Conservation (phyloP, 106 monocot species). For the Posidonia australis region DNA sequence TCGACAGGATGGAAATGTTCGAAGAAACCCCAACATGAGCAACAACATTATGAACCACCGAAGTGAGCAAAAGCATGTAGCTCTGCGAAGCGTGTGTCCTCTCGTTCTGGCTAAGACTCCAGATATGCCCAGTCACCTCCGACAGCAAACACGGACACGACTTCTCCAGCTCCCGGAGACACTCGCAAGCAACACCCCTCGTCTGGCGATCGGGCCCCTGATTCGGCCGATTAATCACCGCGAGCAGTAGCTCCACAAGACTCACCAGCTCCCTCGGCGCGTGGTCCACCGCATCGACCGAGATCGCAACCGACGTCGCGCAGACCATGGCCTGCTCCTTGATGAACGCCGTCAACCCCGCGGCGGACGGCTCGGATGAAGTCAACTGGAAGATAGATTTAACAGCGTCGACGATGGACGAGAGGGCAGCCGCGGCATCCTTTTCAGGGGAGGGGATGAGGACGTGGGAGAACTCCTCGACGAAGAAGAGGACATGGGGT, state of each 20-base stretch:
- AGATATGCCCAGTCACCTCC: constrained; percentile 54
- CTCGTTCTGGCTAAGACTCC: constrained; percentile 62
- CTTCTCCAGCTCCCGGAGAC: constrained; percentile 70
- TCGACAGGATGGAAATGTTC: constrained; percentile 26
- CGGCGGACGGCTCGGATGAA: constrained; percentile 8
- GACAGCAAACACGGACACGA: constrained; percentile 56
- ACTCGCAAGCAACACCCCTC: constrained; percentile 64
- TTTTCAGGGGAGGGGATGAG: constrained; percentile 12
- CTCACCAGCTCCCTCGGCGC: constrained; percentile 16
- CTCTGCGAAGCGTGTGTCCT: constrained; percentile 71
- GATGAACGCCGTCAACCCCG: constrained; percentile 10
- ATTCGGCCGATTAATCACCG: constrained; percentile 67
- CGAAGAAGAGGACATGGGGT: constrained; percentile 25
- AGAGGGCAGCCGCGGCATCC: constrained; percentile 9
- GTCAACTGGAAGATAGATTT: constrained; percentile 3
- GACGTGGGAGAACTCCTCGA: constrained; percentile 26
- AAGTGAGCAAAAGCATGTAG: constrained; percentile 67
- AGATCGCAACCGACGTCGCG: constrained; percentile 33
- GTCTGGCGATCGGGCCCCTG: constrained; percentile 54
- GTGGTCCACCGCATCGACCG: constrained; percentile 13
- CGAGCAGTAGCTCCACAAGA: constrained; percentile 52
- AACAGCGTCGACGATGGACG: background rate
- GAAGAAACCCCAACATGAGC: background rate
- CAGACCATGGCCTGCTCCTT: constrained; percentile 48
- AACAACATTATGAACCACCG: constrained; percentile 35